Base-by-base conservation (phyloP, 1,284 basidiomycete genomes). In the Pseudozyma tsukubaensis region DNA sequence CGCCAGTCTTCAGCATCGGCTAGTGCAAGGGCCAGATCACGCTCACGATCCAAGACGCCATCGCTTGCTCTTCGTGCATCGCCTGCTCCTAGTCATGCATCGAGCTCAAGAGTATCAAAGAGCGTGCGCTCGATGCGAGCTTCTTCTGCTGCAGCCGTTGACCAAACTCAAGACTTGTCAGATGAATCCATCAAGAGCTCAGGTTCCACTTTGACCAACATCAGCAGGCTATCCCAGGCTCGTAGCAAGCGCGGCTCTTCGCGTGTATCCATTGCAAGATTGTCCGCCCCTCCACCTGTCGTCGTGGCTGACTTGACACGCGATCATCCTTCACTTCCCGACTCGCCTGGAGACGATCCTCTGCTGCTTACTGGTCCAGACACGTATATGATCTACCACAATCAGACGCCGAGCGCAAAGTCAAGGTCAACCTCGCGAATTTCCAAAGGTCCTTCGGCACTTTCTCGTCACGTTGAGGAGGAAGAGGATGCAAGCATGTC, bases 341-440 rank as follows among this genome's bases (percentile, higher is more conserved):
- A 71, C 35, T 71, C 67, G 39, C 75, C 75, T 4, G 59, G 72
- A 9, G 75, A 77, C 44, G 75, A 77, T 40, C 75, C 75, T 8
- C 50, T 77, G 24, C 59, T 77, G 34, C 51, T 77, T 16, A 64
- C 51, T 6, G 72, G 67, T 16, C 72, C 72, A 10, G 55, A 75
- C 50, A 64, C 58, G 4, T 64, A 58, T 24, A 49, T 57, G 12
- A 48, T 67, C 49, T 70, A 70, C 16, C 67, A 70, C 45, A 36
- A 70, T n/a, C 51, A 56, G 49, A 70, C 67, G 5, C 67, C 61
- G 1, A 57, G 56, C 34, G 60, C 56, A 10, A 70, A 51, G 35
- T 43, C 59, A 24, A 58, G 61, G 34, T 50, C 57, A 34, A 42
- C 45, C 0, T 24, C 32, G 35, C 40, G 56, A 6, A 4, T 36